Evolutionary conservation across 23 red algal species (phyloP).

Genomic region (Cyanidium caldarium): DNA sequence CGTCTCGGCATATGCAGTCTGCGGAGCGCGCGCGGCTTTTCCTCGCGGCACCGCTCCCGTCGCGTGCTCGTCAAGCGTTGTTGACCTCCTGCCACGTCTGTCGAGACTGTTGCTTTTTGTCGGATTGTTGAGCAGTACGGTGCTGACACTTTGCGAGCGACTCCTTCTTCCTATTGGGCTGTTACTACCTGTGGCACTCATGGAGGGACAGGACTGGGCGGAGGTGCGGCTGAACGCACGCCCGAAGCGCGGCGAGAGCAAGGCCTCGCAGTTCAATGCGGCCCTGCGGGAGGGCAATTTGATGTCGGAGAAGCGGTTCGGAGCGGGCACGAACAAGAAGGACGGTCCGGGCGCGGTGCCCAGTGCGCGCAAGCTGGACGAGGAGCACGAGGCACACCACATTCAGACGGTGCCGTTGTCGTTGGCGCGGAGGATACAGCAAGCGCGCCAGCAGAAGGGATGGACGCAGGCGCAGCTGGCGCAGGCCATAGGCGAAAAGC

Average conservation of each 20-base stretch:
- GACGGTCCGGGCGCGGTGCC: background rate
- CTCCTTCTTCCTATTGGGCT: background rate
- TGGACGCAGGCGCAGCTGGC: constrained; percentile 89
- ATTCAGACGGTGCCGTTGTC: constrained; percentile 42
- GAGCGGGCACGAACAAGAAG: constrained; percentile 4
- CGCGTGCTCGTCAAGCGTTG: too few species aligned
- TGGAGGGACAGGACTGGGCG: constrained; percentile 3
- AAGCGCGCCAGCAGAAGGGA: constrained; percentile 62
- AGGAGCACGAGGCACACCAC: background rate
- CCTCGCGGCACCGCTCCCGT: too few species aligned
- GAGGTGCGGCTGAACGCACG: background rate
- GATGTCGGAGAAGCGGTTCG: background rate
- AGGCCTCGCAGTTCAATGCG: background rate
- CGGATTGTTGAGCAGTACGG: too few species aligned
- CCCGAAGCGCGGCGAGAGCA: background rate
- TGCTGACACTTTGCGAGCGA: too few species aligned
- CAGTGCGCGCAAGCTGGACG: background rate
- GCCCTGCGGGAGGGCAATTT: background rate
- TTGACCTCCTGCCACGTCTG: too few species aligned
- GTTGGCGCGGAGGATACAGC: constrained; percentile 66
- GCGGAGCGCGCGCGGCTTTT: too few species aligned
- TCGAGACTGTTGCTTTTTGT: too few species aligned
- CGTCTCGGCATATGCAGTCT: too few species aligned
- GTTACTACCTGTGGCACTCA: background rate
- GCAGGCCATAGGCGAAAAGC: constrained; percentile 78